Conservation (phyloP, 2,329 filamentous ascomycete species). For the Xylaria multiplex region DNA sequence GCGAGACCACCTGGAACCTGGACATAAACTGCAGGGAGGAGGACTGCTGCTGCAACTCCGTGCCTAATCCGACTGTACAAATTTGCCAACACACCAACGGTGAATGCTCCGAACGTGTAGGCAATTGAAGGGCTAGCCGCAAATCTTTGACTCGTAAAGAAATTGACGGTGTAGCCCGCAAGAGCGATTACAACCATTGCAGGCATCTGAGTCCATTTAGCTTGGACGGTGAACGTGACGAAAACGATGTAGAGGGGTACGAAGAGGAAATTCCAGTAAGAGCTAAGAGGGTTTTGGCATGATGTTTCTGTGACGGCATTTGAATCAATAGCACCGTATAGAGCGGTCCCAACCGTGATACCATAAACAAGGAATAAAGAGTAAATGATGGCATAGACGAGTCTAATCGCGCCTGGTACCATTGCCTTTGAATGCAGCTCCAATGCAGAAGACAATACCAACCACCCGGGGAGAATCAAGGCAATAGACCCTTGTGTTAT, state of each 20-base stretch:
- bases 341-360: slow-evolving; percentile 68
- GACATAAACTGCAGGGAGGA: slow-evolving; percentile 87
- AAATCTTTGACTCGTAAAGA: slow-evolving; percentile 74
- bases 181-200: slow-evolving; percentile 80
- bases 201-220: slow-evolving; percentile 80
- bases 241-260: slow-evolving; percentile 75
- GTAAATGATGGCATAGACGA: slow-evolving; percentile 78
- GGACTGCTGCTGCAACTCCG: slow-evolving; percentile 82
- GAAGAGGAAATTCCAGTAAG: slow-evolving; percentile 69
- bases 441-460: slow-evolving; percentile 64
- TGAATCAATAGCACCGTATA: slow-evolving; percentile 61
- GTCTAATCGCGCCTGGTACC: slow-evolving; percentile 74
- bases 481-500: slow-evolving; percentile 76
- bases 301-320: slow-evolving; percentile 55
- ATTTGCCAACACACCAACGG: slow-evolving; percentile 81
- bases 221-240: slow-evolving; percentile 81
- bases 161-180: slow-evolving; percentile 79
- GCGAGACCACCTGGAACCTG: slow-evolving; percentile 72
- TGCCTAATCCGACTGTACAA: slow-evolving; percentile 71
- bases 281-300: slow-evolving; percentile 57
- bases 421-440: slow-evolving; percentile 76
- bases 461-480: slow-evolving; percentile 73
- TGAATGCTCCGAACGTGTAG: slow-evolving; percentile 80
- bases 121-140: slow-evolving; percentile 76
- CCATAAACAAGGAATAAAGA: slow-evolving; percentile 76